These are phyloP conservation scores for Colletotrichum limetticola DNA, from an alignment of 2,329 filamentous ascomycete species.

Conservation along the genomic window DNA sequence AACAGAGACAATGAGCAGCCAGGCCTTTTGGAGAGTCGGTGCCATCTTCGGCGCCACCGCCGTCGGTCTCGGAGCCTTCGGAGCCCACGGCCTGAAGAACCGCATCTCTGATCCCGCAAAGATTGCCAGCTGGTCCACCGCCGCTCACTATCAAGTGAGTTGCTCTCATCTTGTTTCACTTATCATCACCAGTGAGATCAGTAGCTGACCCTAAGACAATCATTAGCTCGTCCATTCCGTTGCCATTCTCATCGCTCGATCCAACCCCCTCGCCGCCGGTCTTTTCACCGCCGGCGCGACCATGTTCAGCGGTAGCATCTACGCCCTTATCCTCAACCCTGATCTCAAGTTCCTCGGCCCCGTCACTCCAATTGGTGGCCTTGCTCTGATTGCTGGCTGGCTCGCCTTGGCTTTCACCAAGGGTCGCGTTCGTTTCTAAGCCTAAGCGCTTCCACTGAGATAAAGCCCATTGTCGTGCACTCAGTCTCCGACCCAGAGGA, in stretches of 20 bases:
- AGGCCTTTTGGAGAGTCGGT: conserved; percentile 68
- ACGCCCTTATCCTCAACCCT: conserved; percentile 71
- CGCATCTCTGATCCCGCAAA: conserved; percentile 67
- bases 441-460: not conserved
- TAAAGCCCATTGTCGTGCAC: not conserved
- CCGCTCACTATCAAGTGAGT: conserved; percentile 73
- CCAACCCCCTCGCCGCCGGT: conserved; percentile 65
- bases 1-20: conserved; percentile 37
- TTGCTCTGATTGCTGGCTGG: conserved; percentile 75
- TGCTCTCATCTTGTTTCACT: not conserved
- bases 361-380: conserved; percentile 72
- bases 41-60: conserved; percentile 71
- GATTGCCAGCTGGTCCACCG: conserved; percentile 71
- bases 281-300: conserved; percentile 74
- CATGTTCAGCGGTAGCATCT: conserved; percentile 74
- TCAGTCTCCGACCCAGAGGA: too few species aligned
- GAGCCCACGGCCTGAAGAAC: conserved; percentile 73
- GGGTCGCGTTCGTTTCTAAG: conserved; percentile 19
- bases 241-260: conserved; percentile 67
- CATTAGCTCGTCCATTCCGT: conserved; percentile 70
- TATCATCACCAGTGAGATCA: not conserved
- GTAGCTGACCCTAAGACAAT: not conserved
- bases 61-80: conserved; percentile 73
- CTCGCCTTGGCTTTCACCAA: conserved; percentile 48
- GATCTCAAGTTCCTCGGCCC: conserved; percentile 71